These are phyloP conservation scores for Carex myosuroides DNA, from an alignment of 176 grass and related monocot species.

Conservation along the genomic window DNA sequence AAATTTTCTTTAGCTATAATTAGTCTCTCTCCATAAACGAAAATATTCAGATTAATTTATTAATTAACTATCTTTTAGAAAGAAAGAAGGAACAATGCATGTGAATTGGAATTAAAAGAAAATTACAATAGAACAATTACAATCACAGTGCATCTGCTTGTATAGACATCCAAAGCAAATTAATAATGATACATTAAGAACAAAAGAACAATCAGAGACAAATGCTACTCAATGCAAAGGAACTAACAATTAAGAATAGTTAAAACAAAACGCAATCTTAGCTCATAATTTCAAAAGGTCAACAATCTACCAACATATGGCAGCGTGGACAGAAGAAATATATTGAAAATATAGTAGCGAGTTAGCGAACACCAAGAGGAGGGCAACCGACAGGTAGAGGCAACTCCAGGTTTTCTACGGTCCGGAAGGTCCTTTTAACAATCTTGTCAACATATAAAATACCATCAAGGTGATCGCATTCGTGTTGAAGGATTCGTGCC, in stretches of 20 bases:
- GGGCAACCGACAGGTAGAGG: conserved; percentile 65
- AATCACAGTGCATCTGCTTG: not conserved
- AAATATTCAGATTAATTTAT: not conserved
- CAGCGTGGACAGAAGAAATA: not conserved
- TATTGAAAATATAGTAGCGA: not conserved
- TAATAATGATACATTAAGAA: not conserved
- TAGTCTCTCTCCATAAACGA: not conserved
- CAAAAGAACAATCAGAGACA: not conserved
- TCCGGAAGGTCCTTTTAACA: conserved; percentile 74
- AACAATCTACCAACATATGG: not conserved
- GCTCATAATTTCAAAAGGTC: not conserved
- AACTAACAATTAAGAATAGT: not conserved
- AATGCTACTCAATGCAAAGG: not conserved
- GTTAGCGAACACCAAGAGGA: conserved; percentile 43
- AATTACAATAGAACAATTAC: not conserved
- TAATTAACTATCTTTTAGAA: not conserved
- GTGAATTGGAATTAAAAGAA: not conserved
- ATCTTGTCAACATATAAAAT: conserved; percentile 91
- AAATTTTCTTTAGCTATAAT: not conserved
- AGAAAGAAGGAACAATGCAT: not conserved
- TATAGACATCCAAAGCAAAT: not conserved
- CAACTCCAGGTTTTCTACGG: conserved; percentile 70
- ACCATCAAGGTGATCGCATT: conserved; percentile 93
- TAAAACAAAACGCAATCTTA: not conserved
- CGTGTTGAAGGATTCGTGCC: conserved; percentile 86